phyloP scores from a whole-genome alignment of 805 yeast genomes.

The Naumovozyma dairenensis region DNA sequence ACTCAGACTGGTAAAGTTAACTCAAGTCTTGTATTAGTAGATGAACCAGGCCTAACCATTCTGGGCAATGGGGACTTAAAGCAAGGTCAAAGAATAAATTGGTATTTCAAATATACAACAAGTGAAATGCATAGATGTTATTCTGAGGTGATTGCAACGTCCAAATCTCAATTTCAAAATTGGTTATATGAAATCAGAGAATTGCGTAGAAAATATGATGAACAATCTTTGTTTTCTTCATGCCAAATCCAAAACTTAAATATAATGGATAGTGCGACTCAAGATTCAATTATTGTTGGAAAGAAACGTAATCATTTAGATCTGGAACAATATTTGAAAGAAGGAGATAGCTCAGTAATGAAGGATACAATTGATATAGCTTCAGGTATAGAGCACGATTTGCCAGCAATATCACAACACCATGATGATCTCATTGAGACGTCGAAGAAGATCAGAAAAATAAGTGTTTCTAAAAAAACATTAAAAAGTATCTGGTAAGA shows the following conservation, averaged over 20 bases:
- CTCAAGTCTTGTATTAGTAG: conserved; percentile 11
- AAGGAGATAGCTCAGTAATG: conserved; percentile 12
- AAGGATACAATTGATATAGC: conserved; percentile 11
- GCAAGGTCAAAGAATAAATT: conserved; percentile 5
- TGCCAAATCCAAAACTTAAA: conserved; percentile 14
- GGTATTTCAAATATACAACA: conserved; percentile 15
- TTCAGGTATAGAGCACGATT: not conserved
- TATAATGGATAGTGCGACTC: conserved; percentile 11
- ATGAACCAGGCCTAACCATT: conserved; percentile 14
- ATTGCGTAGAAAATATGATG: conserved; percentile 4
- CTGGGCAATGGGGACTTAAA: conserved; percentile 8
- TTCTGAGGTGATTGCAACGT: conserved; percentile 11
- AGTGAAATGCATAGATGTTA: conserved; percentile 15
- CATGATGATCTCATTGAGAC: too few relatives aligned
- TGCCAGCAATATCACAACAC: too few relatives aligned
- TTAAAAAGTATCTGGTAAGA: conserved; percentile 23
- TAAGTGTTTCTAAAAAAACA: conserved; percentile 27
- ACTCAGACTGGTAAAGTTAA: not conserved
- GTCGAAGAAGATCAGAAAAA: conserved; percentile 20
- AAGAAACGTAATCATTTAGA: conserved; percentile 17
- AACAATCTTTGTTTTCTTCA: conserved; percentile 9
- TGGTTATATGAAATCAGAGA: conserved; percentile 15
- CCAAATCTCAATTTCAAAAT: conserved; percentile 11
- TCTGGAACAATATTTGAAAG: conserved; percentile 12
- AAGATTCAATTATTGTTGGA: conserved; percentile 5